phyloP scores from a whole-genome alignment of 2,329 filamentous ascomycete genomes.

The Colletotrichum phormii region DNA sequence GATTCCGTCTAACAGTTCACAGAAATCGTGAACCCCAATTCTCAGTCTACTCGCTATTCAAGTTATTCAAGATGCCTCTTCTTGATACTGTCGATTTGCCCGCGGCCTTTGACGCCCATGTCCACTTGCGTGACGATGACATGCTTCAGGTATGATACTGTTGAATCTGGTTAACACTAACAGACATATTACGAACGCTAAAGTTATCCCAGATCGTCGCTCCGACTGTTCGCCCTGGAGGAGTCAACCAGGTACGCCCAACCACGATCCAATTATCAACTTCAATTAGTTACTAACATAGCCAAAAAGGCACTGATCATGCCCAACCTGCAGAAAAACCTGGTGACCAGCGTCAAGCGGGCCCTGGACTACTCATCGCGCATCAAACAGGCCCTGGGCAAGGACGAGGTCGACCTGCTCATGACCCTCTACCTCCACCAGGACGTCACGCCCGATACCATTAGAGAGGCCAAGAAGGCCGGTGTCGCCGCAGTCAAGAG shows the following conservation, averaged over 20 bases:
- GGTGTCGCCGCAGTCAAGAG: conserved; percentile 78
- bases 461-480: conserved; percentile 77
- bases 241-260: conserved; percentile 62
- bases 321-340: conserved; percentile 73
- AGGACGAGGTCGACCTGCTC: conserved; percentile 68
- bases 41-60: neutral
- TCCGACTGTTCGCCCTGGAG: conserved; percentile 66
- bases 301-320: conserved; percentile 44
- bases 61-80: conserved; percentile 26
- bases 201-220: conserved; percentile 50
- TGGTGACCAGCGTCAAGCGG: conserved; percentile 69
- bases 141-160: conserved; percentile 61
- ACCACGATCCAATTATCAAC: neutral
- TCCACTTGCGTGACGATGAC: conserved; percentile 76
- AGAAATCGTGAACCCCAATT: neutral
- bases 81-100: conserved; percentile 62
- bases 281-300: neutral
- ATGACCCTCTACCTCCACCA: conserved; percentile 79
- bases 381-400: conserved; percentile 61
- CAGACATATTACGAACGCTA: neutral
- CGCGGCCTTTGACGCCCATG: conserved; percentile 75
- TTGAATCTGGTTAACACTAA: no score
- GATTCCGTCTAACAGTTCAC: neutral
- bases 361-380: conserved; percentile 75
- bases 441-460: conserved; percentile 74